Percentiles rank a stretch among this genome's conserved stretches.
Evolutionary conservation across 129 eudicot species (phyloP).

Genomic region (Tagetes erecta): DNA sequence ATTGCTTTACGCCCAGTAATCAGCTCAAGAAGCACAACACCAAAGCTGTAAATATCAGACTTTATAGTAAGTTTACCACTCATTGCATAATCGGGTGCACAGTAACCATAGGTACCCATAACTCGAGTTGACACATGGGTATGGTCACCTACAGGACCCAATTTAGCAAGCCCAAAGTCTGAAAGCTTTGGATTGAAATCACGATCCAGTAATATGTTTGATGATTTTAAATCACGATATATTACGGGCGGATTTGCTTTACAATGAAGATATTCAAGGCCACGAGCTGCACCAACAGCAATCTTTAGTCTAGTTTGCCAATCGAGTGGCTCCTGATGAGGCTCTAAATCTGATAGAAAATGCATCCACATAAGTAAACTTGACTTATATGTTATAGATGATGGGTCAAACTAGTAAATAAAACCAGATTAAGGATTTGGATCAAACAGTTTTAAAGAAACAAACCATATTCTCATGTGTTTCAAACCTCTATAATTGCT

Average conservation of each 20-base stretch:
- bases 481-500: background rate
- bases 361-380: background rate
- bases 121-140: slow-evolving; percentile 94
- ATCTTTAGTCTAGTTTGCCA: slow-evolving; percentile 82
- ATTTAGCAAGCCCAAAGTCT: slow-evolving; percentile 92
- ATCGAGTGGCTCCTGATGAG: slow-evolving; percentile 56
- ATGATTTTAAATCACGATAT: slow-evolving; percentile 88
- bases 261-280: slow-evolving; percentile 86
- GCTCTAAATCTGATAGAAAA: slow-evolving; percentile 45
- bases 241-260: slow-evolving; percentile 87
- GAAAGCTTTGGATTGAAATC: slow-evolving; percentile 82
- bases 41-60: slow-evolving; percentile 92
- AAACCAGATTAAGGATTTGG: background rate
- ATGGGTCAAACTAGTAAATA: background rate
- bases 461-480: background rate
- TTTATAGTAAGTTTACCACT: slow-evolving; percentile 83
- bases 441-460: background rate
- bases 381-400: background rate
- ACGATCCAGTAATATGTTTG: slow-evolving; percentile 79
- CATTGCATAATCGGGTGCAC: slow-evolving; percentile 94
- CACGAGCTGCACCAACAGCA: slow-evolving; percentile 88
- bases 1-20: slow-evolving; percentile 79
- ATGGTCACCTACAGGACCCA: slow-evolving; percentile 94
- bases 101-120: slow-evolving; percentile 96
- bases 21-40: slow-evolving; percentile 82